Evolutionary conservation across 805 yeast species (phyloP).

Genomic region (Grigorovia jiainica): DNA sequence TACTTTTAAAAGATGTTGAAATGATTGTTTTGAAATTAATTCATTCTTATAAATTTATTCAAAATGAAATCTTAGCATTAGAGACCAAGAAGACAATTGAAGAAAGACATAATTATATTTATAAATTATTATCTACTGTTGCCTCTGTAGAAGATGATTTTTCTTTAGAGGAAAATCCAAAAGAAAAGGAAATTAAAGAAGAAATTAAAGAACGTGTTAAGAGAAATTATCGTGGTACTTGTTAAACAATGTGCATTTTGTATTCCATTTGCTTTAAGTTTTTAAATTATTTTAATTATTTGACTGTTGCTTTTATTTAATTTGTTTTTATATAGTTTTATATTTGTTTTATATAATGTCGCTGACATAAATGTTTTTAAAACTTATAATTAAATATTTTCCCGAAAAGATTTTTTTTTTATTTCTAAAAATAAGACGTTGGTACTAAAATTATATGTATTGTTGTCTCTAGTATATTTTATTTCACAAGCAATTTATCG

Average conservation of each 20-base stretch:
- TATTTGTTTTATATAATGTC: too few species aligned
- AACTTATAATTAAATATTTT: too few species aligned
- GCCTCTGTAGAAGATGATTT: conserved; percentile 15
- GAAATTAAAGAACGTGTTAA: conserved; percentile 7
- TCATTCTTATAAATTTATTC: conserved; percentile 12
- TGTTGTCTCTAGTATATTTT: too few species aligned
- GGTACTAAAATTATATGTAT: too few species aligned
- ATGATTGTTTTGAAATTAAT: conserved; percentile 14
- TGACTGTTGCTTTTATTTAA: too few species aligned
- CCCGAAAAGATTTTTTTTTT: too few species aligned
- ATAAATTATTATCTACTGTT: conserved; percentile 16
- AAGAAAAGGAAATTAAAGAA: conserved; percentile 4
- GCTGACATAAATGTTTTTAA: too few species aligned
- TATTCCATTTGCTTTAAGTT: background rate
- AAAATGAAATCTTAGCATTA: conserved; percentile 2
- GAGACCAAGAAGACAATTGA: conserved; percentile 1
- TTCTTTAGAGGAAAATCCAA: conserved; percentile 4
- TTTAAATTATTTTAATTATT: background rate
- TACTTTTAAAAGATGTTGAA: conserved; percentile 25
- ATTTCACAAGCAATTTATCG: too few species aligned
- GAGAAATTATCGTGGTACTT: conserved; percentile 26
- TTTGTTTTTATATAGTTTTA: too few species aligned
- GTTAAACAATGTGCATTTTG: conserved; percentile 7
- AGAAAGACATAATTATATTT: conserved; percentile 12
- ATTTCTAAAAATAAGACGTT: too few species aligned